phyloP scores from a whole-genome alignment of 225 moss, liverwort and hornwort species.

The Sphagnum tenellum region DNA sequence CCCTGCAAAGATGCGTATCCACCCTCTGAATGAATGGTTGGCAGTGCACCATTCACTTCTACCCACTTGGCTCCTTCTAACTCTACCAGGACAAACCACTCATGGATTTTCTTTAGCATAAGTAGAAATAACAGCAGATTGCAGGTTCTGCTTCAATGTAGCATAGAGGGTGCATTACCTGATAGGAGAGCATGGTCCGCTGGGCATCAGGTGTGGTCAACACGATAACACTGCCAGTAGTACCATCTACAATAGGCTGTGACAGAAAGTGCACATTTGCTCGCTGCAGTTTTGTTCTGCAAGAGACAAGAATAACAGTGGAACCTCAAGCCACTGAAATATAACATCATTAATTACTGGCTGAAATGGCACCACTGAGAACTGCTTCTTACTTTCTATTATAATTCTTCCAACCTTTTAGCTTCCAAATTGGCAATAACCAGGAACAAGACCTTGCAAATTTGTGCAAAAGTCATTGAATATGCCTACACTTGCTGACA shows the following conservation, averaged over 20 bases:
- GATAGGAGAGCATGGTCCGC: constrained; percentile 95
- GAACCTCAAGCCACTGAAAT: background rate
- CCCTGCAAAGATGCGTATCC: constrained; percentile 33
- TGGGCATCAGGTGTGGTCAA: constrained; percentile 94
- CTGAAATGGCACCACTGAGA: too few species aligned
- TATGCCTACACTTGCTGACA: background rate
- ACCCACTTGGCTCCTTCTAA: background rate
- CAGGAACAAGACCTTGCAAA: background rate
- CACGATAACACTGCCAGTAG: constrained; percentile 89
- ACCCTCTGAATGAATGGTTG: background rate
- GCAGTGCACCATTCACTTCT: background rate
- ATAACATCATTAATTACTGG: background rate
- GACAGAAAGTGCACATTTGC: constrained; percentile 86
- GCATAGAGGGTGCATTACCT: constrained; percentile 24
- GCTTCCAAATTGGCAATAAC: background rate
- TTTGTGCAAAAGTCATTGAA: background rate
- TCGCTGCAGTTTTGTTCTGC: constrained; percentile 67
- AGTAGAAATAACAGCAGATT: too few species aligned
- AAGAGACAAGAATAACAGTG: background rate
- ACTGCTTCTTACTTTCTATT: too few species aligned
- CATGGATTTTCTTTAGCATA: too few species aligned
- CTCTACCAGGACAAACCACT: background rate
- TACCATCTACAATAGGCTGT: constrained; percentile 66
- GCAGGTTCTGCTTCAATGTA: too few species aligned
- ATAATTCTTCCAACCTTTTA: too few species aligned